Evolutionary conservation across 139 green algal species (phyloP).

Genomic region (Mesostigma viride): DNA sequence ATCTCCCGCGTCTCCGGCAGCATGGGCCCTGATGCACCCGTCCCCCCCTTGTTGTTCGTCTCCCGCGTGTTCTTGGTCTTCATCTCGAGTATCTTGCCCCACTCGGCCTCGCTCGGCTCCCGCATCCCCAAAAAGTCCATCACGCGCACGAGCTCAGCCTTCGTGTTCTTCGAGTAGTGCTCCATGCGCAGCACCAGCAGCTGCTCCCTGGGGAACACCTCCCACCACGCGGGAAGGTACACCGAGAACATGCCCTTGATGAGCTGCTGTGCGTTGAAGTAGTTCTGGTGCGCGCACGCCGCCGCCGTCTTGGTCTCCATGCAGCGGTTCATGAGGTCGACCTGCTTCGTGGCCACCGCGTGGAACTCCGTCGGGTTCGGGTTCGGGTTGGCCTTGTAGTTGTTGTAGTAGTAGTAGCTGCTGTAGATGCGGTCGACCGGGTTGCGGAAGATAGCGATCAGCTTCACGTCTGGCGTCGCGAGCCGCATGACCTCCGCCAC

Average conservation of each 20-base stretch:
- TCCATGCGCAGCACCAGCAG: conserved; percentile 1
- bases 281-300: not conserved
- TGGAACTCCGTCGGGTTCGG: not conserved
- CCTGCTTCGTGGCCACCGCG: not conserved
- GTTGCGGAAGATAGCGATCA: conserved; percentile 3
- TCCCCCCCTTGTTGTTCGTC: not conserved
- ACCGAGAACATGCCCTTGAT: conserved; percentile 4
- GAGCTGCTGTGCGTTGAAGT: conserved; percentile 1
- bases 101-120: not conserved
- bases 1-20: not conserved
- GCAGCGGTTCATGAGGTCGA: not conserved
- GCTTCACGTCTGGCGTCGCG: not conserved
- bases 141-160: not conserved
- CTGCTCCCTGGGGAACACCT: not conserved
- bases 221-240: not conserved
- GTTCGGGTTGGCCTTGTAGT: not conserved
- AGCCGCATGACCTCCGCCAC: not conserved
- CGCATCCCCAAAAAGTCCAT: not conserved
- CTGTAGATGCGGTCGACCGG: not conserved
- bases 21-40: not conserved
- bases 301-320: not conserved
- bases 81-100: not conserved
- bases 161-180: not conserved
- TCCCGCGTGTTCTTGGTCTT: not conserved
- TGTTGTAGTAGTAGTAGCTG: conserved; percentile 6